Base-by-base conservation (phyloP, 1,139 yeast genomes). In the Yarrowia galli region DNA sequence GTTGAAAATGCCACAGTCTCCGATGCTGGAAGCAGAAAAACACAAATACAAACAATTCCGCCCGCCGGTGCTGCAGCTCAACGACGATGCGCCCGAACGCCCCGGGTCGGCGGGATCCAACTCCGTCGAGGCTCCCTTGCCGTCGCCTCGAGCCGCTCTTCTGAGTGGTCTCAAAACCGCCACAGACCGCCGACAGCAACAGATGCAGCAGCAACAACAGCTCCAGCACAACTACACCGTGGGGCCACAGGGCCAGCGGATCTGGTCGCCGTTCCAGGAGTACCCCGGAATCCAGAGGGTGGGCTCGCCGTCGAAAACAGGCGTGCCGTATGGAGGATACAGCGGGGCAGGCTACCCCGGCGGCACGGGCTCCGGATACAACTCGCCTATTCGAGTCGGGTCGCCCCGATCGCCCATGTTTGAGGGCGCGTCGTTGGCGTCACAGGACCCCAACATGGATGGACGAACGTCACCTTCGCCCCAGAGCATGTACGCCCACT, bases 121-220 rank as follows among this genome's bases (percentile, higher is more conserved):
- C 7, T 3, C 38, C 38, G 43, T 35, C 22, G 43, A 36, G 5
- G 42, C 40, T 7, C 56, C 54, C 13, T 36, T 48, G 1, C 69
- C 71, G 15, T 69, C 73, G 10, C 73, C 76, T 3, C 70, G 77
- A 40, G 78, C 78, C 10, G 76, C 76, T 15, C 69, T 75, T 15
- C 75, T 75, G n/a, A 76, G 77, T 1, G 77, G 76, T 6, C 70
- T 75, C 43, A 69, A 76, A 56, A 74, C 74, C n/a, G 78, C 78
- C 16, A 75, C 78, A 10, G 77, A 75, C 65, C 70, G 78, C 16
- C 71, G 77, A n/a, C 75, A 73, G 42, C 72, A 72, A 51, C 74
- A 73, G 64, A 69, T 72, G 68, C 70, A 71, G 54, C 72, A 70
- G 53, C 67, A 51, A 35, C 67, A 63, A 35, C 70, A 71, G 58